Evolutionary conservation across 2,329 filamentous ascomycete species (phyloP).

Genomic region (Fusarium compactum): DNA sequence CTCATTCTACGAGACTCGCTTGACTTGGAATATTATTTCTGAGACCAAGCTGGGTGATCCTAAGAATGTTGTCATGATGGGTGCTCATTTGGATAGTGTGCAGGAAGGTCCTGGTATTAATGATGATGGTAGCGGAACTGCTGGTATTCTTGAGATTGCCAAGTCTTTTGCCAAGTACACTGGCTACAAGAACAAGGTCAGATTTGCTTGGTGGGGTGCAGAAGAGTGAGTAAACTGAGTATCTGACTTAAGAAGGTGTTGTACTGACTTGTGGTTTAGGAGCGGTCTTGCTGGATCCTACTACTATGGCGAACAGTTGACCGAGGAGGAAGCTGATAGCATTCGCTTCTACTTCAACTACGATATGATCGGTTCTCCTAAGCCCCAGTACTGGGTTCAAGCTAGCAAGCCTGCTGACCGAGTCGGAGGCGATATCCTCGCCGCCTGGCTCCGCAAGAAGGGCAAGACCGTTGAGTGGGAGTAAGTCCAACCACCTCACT

Average conservation of each 20-base stretch:
- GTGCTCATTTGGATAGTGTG: slow-evolving; percentile 57
- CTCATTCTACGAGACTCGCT: slow-evolving; percentile 52
- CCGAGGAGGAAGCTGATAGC: slow-evolving; percentile 59
- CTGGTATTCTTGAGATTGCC: slow-evolving; percentile 55
- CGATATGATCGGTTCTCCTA: slow-evolving; percentile 72
- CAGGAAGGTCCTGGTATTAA: slow-evolving; percentile 57
- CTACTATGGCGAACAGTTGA: slow-evolving; percentile 55
- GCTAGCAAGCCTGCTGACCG: slow-evolving; percentile 55
- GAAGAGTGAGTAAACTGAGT: slow-evolving; percentile 51
- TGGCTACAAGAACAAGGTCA: slow-evolving; percentile 58
- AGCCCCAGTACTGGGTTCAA: slow-evolving; percentile 56
- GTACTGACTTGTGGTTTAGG: slow-evolving; percentile 40
- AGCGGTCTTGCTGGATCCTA: slow-evolving; percentile 59
- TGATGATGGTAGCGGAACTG: slow-evolving; percentile 57
- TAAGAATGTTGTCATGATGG: slow-evolving; percentile 57
- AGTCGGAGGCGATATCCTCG: slow-evolving; percentile 51
- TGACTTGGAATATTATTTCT: slow-evolving; percentile 57
- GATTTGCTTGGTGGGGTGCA: slow-evolving; percentile 59
- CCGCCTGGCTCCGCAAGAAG: slow-evolving; percentile 53
- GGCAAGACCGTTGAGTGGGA: slow-evolving; percentile 51
- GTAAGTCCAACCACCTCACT: slow-evolving; percentile 33
- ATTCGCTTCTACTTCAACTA: slow-evolving; percentile 77
- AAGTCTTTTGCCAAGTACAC: slow-evolving; percentile 54
- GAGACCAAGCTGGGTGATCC: slow-evolving; percentile 59
- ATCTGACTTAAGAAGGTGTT: accelerated